phyloP scores from a whole-genome alignment of 495 filamentous ascomycete species.

The Neurospora sp. region DNA sequence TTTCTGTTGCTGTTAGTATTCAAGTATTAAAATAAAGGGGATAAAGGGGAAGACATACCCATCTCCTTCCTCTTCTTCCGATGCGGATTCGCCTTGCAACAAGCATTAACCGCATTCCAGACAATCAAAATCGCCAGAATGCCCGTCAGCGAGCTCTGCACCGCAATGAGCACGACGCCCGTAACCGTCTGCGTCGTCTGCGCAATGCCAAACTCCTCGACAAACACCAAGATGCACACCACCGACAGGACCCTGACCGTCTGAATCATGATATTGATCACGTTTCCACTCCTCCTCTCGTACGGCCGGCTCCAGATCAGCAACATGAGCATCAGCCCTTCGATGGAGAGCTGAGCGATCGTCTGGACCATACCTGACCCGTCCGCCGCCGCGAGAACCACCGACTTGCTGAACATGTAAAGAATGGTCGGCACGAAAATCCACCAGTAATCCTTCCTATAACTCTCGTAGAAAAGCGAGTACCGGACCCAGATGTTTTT shows the following conservation, averaged over 20 bases:
- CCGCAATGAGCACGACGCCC: constrained; percentile 78
- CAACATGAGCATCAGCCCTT: constrained; percentile 57
- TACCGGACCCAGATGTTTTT: constrained; percentile 91
- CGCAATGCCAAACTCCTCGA: constrained; percentile 80
- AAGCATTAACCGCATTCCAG: constrained; percentile 76
- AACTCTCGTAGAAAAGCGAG: constrained; percentile 93
- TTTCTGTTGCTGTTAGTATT: constrained; percentile 43
- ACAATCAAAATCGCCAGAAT: constrained; percentile 81
- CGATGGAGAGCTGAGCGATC: constrained; percentile 67
- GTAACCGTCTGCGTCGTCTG: constrained; percentile 92
- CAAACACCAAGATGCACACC: constrained; percentile 82
- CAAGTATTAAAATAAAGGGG: not conserved
- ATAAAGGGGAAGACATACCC: constrained; percentile 42
- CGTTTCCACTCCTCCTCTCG: constrained; percentile 71
- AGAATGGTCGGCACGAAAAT: constrained; percentile 83
- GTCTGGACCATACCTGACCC: constrained; percentile 80
- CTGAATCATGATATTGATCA: constrained; percentile 91
- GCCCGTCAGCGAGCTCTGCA: constrained; percentile 78
- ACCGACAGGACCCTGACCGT: constrained; percentile 90
- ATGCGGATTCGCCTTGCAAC: constrained; percentile 83
- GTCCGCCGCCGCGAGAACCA: constrained; percentile 75
- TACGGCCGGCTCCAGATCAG: constrained; percentile 81
- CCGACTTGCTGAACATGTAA: constrained; percentile 88
- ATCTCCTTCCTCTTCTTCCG: constrained; percentile 73
- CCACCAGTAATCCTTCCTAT: constrained; percentile 93